A percentile compares a stretch with the other conserved stretches of the same genome.
Evolutionary conservation across 768 basidiomycete species (phyloP).

Genomic region (Tylopilus balloui): DNA sequence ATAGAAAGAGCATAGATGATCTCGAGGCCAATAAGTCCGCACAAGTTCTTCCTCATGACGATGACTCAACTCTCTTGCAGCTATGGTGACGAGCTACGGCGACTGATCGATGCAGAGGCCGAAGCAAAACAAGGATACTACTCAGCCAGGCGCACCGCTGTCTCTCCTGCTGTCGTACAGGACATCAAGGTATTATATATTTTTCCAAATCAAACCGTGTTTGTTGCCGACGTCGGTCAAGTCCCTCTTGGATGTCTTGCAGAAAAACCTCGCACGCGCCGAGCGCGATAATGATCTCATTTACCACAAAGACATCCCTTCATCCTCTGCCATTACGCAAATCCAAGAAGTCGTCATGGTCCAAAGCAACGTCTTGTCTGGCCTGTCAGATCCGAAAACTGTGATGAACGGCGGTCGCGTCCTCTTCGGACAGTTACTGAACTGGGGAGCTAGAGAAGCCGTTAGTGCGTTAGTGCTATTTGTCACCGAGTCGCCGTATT

Average conservation of each 20-base stretch:
- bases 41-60: neutral
- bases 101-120: slow-evolving; percentile 62
- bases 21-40: slow-evolving; percentile 67
- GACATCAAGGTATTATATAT: slow-evolving; percentile 67
- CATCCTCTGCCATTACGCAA: slow-evolving; percentile 58
- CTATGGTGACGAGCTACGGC: slow-evolving; percentile 84
- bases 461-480: slow-evolving; percentile 54
- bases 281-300: slow-evolving; percentile 93
- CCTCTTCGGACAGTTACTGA: slow-evolving; percentile 70
- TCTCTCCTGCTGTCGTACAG: slow-evolving; percentile 59
- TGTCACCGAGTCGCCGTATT: neutral
- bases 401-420: slow-evolving; percentile 49
- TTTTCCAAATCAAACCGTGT: neutral
- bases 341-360: slow-evolving; percentile 68
- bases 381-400: slow-evolving; percentile 53
- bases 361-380: slow-evolving; percentile 51
- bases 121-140: slow-evolving; percentile 70
- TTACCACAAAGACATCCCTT: slow-evolving; percentile 84
- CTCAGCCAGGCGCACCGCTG: slow-evolving; percentile 56
- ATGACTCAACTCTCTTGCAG: slow-evolving; percentile 36
- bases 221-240: slow-evolving; percentile 29
- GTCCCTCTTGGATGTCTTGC: slow-evolving; percentile 73
- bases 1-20: slow-evolving; percentile 85
- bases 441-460: slow-evolving; percentile 86
- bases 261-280: slow-evolving; percentile 63